Percentiles rank a stretch among this genome's conserved stretches.
phyloP scores from a whole-genome alignment of 2,329 filamentous ascomycete species.

The Diaporthe eres region DNA sequence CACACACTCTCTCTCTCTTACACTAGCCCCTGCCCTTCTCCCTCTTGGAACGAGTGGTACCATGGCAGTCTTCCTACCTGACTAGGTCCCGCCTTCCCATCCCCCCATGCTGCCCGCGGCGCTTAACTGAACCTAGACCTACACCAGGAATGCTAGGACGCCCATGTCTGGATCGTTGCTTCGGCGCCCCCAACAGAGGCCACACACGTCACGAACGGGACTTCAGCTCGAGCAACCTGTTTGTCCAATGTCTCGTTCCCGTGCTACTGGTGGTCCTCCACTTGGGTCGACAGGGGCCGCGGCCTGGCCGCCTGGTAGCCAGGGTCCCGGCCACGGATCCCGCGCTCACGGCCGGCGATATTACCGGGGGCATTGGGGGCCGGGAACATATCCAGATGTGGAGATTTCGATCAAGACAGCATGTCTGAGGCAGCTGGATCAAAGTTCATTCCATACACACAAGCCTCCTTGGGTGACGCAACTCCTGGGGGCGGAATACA shows the following conservation, averaged over 20 bases:
- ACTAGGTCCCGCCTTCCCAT: neutral
- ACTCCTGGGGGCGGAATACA: neutral
- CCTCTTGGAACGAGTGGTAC: neutral
- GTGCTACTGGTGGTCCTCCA: neutral
- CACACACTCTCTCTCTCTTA: too few relatives aligned
- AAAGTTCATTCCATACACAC: neutral
- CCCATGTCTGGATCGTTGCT: neutral
- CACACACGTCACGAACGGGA: constrained; percentile 14
- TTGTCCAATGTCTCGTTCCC: neutral
- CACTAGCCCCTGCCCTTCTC: too few relatives aligned
- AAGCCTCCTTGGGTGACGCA: neutral
- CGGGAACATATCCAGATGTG: neutral
- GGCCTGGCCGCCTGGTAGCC: neutral
- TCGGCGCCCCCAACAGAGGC: constrained; percentile 24
- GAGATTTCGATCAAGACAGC: neutral
- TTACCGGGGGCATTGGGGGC: constrained; percentile 7
- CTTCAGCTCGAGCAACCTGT: neutral
- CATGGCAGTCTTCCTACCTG: neutral
- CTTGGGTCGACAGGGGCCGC: neutral
- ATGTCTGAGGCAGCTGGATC: neutral
- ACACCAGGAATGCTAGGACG: constrained; percentile 4
- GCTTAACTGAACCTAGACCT: constrained; percentile 32
- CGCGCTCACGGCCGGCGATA: neutral
- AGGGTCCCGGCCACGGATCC: constrained; percentile 6
- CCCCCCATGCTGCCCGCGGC: neutral